Evolutionary conservation across 2,329 filamentous ascomycete genomes (phyloP), one percentile per base, ranked within the genome.

Genomic region (Malbranchea zuffiana): DNA sequence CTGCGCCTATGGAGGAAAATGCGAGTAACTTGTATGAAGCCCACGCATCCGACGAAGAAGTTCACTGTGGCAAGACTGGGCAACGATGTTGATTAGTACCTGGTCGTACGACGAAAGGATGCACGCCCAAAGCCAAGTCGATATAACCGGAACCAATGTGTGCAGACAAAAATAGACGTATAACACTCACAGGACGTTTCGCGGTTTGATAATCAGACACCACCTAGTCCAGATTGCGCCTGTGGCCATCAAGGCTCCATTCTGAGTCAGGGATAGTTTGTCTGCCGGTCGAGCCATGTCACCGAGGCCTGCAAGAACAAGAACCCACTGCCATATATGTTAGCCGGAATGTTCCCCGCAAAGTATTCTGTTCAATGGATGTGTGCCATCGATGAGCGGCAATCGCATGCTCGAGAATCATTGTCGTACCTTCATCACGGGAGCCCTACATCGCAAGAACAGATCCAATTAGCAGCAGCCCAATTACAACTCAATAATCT

Each of bases 141-240:
- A n/a, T n/a, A n/a, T n/a, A n/a, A n/a, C n/a, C n/a, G n/a, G 16
- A 30, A 4, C 8, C 13, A 10, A 4, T 24, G 10, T n/a, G 5
- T 15, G 6, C 10, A 23, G 27, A n/a, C n/a, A n/a, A n/a, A n/a
- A n/a, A n/a, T n/a, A n/a, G n/a, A n/a, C n/a, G n/a, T n/a, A 26
- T n/a, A 27, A 15, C 13, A 66, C 78, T 32, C 67, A 85, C 80
- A 95, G 80, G 55, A 86, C 67, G 71, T 98, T 98, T 65, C 78
- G 78, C 40, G 90, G 90, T 63, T 78, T 86, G 66, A 98, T 98
- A 62, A 98, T 82, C 58, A 96, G 72, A 72, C 90, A 98, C 90
- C 90, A 98, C 49, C 90, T 77, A 30, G 90, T 98, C 90, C 90
- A 98, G 72, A 98, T 98, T 47, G 82, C 65, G 49, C 90, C 90